Percentiles rank a stretch among this genome's conserved stretches.
Evolutionary conservation across 2,329 filamentous ascomycete genomes (phyloP).

Genomic region (Clonostachys rosea): DNA sequence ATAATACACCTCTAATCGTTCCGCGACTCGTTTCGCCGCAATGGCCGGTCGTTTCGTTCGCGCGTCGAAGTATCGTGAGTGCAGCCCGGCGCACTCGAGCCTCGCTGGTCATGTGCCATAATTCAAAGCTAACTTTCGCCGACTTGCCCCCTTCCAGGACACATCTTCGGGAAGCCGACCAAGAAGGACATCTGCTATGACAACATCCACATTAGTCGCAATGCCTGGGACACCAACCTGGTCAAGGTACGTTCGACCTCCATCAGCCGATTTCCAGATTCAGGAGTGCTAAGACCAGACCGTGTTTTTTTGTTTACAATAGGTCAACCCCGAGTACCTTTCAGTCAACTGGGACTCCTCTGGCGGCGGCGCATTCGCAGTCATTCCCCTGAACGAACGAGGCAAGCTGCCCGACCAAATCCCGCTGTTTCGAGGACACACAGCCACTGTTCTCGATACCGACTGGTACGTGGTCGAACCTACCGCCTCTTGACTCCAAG

Average conservation of each 20-base stretch:
- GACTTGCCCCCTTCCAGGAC: constrained; percentile 54
- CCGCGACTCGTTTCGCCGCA: constrained; percentile 5
- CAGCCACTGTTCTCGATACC: constrained; percentile 90
- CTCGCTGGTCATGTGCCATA: too few relatives aligned
- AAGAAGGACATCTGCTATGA: constrained; percentile 99
- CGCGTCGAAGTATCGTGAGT: constrained; percentile 64
- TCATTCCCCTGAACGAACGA: constrained; percentile 84
- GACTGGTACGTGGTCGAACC: constrained; percentile 67
- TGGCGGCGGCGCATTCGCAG: constrained; percentile 93
- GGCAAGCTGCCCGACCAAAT: constrained; percentile 90
- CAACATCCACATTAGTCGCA: constrained; percentile 93
- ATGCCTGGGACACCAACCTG: constrained; percentile 99
- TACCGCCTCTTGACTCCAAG: background rate
- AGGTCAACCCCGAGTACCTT: constrained; percentile 94
- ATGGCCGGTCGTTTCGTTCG: constrained; percentile 65
- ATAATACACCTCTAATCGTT: too few relatives aligned
- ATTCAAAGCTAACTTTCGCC: constrained; percentile 10
- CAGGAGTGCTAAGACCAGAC: background rate
- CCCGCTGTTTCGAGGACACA: constrained; percentile 93
- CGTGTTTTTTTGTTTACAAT: background rate
- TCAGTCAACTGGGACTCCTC: constrained; percentile 98
- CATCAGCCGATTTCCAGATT: background rate
- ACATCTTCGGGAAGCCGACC: constrained; percentile 95
- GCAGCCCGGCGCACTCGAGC: too few relatives aligned
- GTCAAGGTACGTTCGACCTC: constrained; percentile 67